A percentile compares a stretch with the other conserved stretches of the same genome.
Conservation (phyloP, 352 stramenopile genomes). For the Pythium angustatum region DNA sequence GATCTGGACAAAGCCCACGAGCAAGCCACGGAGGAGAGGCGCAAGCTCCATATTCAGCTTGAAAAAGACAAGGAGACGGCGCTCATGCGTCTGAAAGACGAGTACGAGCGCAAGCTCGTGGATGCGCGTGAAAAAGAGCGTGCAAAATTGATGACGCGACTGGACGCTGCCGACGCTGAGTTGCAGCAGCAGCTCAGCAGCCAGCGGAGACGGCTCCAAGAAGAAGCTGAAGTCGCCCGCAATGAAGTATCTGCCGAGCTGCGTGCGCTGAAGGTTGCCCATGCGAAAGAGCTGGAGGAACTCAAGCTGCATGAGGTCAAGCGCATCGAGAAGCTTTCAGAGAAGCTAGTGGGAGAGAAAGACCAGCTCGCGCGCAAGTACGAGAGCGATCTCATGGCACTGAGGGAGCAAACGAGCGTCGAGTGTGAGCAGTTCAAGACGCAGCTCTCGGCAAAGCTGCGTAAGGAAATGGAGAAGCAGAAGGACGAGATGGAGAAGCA, state of each 20-base stretch:
- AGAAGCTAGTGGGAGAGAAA: constrained; percentile 62
- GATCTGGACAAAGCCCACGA: constrained; percentile 68
- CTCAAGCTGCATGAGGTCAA: constrained; percentile 49
- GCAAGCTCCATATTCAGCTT: constrained; percentile 50
- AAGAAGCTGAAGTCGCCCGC: constrained; percentile 61
- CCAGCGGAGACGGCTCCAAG: constrained; percentile 68
- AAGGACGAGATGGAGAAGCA: constrained; percentile 66
- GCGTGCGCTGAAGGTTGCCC: constrained; percentile 43
- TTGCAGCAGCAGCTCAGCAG: constrained; percentile 77
- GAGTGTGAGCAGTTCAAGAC: constrained; percentile 71
- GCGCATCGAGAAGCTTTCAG: constrained; percentile 35
- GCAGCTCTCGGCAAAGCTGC: constrained; percentile 53
- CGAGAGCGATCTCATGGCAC: constrained; percentile 49
- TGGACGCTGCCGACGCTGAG: constrained; percentile 73
- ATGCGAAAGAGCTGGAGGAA: constrained; percentile 66
- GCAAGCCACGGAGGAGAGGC: constrained; percentile 52
- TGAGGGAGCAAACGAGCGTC: constrained; percentile 56
- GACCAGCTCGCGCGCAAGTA: constrained; percentile 67
- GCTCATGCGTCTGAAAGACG: constrained; percentile 60
- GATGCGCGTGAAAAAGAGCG: constrained; percentile 78
- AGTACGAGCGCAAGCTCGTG: constrained; percentile 71
- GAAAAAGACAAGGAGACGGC: constrained; percentile 59
- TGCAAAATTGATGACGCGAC: constrained; percentile 62
- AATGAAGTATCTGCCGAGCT: constrained; percentile 61
- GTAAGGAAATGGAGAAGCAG: constrained; percentile 55